Evolutionary conservation across 2,329 filamentous ascomycete species (phyloP), one percentile per base, ranked within the genome.

Genomic region (Fusarium goolgardi): DNA sequence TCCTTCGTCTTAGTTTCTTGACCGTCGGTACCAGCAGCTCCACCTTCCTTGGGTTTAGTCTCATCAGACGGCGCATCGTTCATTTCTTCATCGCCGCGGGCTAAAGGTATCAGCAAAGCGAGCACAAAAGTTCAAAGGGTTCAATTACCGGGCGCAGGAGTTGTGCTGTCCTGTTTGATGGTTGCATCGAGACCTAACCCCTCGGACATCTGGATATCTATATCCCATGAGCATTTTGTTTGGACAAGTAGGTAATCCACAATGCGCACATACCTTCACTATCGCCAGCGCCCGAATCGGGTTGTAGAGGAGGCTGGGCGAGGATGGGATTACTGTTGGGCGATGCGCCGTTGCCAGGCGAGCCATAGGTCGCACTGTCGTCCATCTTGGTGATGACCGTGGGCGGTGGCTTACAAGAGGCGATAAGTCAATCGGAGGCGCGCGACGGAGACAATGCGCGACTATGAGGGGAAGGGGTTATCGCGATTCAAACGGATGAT

Each of bases 81-180:
- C 92, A 95, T 95, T 73, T 94, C 92, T 76, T 94, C 91, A 75
- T 96, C 92, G 71, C 91, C 90, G 67, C 81, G 85, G 65, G 85
- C 82, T 55, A 84, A 85, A 65, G 86, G 18, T 86, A 73, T 91
- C 87, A 59, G 73, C 52, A 40, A 63, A 37, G 35, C 89, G 89
- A 49, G 85, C 90, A 63, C 87, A 84, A 40, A 71, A 90, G 82
- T n/a, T 88, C 86, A 75, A 90, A 91, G 75, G 91, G 81, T 81
- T 49, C 75, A 72, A 58, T 78, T 82, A 66, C 82, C 83, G 63
- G 88, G 84, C 21, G 85, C 87, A 52, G 85, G 83, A 32, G 87
- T 86, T 39, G 85, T 83, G 72, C 83, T 87, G 70, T 90, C 88
- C 76, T 88, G 86, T 78, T 89, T 89, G 55, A 88, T 84, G 35